Conservation (phyloP, 2,329 filamentous ascomycete genomes). For the Phaeosphaeria sp. region DNA sequence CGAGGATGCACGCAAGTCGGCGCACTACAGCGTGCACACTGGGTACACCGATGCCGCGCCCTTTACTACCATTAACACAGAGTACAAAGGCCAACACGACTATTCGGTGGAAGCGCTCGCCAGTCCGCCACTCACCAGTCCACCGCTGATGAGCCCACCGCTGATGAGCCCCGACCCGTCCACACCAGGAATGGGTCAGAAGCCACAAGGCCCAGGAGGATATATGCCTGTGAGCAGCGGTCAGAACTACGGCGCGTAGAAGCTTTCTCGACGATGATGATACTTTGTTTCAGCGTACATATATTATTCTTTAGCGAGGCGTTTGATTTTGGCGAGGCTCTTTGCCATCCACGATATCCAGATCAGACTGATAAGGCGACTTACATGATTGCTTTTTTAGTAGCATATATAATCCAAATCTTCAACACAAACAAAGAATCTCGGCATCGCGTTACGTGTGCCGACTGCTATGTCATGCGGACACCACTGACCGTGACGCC, state of each 20-base stretch:
- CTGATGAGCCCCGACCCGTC: constrained; percentile 18
- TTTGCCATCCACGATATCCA: not conserved
- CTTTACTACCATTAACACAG: constrained; percentile 18
- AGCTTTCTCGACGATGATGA: not conserved
- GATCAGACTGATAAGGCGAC: not conserved
- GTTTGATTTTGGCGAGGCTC: not conserved
- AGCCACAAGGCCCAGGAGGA: constrained; percentile 12
- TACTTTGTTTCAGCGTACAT: not conserved
- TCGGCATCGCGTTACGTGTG: no score
- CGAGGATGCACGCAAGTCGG: constrained; percentile 26
- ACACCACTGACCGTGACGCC: not conserved
- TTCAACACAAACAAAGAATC: no score
- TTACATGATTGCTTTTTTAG: not conserved
- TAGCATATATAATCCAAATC: not conserved
- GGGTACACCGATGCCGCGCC: constrained; percentile 21
- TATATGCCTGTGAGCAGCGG: constrained; percentile 27
- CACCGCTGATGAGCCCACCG: constrained; percentile 26
- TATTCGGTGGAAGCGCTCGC: constrained; percentile 27
- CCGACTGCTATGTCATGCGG: no score
- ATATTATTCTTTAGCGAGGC: constrained; percentile 6
- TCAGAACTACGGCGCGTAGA: constrained; percentile 23
- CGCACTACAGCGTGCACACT: constrained; percentile 23
- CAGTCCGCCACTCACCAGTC: constrained; percentile 23
- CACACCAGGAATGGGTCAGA: constrained; percentile 1
- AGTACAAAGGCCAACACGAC: constrained; percentile 20